Evolutionary conservation across 1,139 yeast species (phyloP).

Genomic region (Zygosaccharomyces sapae): DNA sequence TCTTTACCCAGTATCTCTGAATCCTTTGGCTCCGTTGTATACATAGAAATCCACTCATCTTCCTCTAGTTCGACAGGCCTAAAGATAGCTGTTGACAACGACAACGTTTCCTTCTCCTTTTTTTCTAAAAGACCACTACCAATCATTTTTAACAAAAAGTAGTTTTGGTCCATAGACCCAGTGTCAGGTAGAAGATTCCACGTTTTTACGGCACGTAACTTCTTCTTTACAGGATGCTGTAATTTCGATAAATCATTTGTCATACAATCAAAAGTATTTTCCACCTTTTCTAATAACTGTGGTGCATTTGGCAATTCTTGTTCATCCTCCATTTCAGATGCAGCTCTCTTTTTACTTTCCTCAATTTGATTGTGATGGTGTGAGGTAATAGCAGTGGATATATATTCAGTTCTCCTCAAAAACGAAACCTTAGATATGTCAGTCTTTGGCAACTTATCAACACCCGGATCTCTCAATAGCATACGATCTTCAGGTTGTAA

Average conservation of each 20-base stretch:
- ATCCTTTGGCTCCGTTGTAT: slow-evolving; percentile 48
- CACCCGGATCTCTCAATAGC: slow-evolving; percentile 71
- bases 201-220: slow-evolving; percentile 67
- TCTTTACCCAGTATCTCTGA: slow-evolving; percentile 41
- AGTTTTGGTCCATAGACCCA: slow-evolving; percentile 76
- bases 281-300: slow-evolving; percentile 46
- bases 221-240: slow-evolving; percentile 73
- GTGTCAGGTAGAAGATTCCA: slow-evolving; percentile 89
- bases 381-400: slow-evolving; percentile 36
- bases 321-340: slow-evolving; percentile 22
- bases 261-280: slow-evolving; percentile 66
- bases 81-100: slow-evolving; percentile 64
- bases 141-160: slow-evolving; percentile 64
- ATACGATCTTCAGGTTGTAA: slow-evolving; percentile 76
- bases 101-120: slow-evolving; percentile 42
- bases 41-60: slow-evolving; percentile 82
- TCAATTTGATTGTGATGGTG: slow-evolving; percentile 16
- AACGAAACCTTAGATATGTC: slow-evolving; percentile 64
- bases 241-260: slow-evolving; percentile 44
- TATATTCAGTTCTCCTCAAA: slow-evolving; percentile 90
- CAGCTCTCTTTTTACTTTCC: slow-evolving; percentile 24
- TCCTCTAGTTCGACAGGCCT: slow-evolving; percentile 69
- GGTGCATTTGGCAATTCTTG: slow-evolving; percentile 25
- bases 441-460: slow-evolving; percentile 50
- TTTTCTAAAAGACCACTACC: slow-evolving; percentile 70